Conservation (phyloP, 2,329 filamentous ascomycete species). For the Cytospora schulzeri region DNA sequence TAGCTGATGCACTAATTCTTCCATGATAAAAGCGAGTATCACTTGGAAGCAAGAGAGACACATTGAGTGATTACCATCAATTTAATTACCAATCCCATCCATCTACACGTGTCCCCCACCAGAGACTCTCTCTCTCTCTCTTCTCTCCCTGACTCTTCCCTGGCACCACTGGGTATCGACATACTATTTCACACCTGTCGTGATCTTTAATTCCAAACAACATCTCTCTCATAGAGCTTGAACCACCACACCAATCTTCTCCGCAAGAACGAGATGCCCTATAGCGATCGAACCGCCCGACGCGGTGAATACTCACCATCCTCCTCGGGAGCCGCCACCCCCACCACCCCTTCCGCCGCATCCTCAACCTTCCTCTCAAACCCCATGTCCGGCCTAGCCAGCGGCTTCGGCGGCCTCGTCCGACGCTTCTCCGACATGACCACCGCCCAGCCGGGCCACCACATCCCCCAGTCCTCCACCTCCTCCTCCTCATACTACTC, state of each 20-base stretch:
- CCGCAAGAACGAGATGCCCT: conserved; percentile 20
- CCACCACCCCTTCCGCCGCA: conserved; percentile 32
- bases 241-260: background rate
- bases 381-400: conserved; percentile 40
- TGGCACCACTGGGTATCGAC: background rate
- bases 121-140: too few species aligned
- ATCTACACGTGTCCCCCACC: background rate
- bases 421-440: conserved; percentile 62
- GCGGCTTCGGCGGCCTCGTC: conserved; percentile 64
- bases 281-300: conserved; percentile 20
- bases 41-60: background rate
- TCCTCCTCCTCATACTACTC: conserved; percentile 31
- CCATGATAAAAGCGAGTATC: background rate
- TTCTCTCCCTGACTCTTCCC: background rate
- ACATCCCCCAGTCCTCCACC: conserved; percentile 28
- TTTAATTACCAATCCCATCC: background rate
- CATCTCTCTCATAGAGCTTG: background rate
- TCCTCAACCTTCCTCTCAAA: conserved; percentile 36
- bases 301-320: conserved; percentile 31
- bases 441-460: conserved; percentile 28
- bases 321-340: conserved; percentile 34
- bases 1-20: background rate
- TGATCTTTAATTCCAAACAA: background rate
- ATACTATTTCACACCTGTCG: background rate
- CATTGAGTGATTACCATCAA: background rate